phyloP scores from a whole-genome alignment of 495 filamentous ascomycete genomes.

The Penicillium lividum region DNA sequence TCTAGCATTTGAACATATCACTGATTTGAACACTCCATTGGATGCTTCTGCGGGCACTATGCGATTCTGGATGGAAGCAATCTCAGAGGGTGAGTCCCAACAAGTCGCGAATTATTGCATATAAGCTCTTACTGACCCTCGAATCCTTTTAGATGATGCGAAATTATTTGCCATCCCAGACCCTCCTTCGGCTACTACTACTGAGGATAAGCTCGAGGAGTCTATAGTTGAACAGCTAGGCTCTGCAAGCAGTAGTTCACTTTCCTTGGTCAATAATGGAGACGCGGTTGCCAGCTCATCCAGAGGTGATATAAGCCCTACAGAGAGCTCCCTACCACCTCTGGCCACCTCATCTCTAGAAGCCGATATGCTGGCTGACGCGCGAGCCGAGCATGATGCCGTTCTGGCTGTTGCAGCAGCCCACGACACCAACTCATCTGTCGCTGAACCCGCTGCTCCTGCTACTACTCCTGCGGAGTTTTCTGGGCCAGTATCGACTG shows the following conservation, averaged over 20 bases:
- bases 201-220: constrained; percentile 41
- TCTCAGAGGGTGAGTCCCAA: constrained; percentile 38
- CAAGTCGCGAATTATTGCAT: not conserved
- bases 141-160: constrained; percentile 32
- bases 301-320: constrained; percentile 6
- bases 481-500: not conserved
- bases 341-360: constrained; percentile 18
- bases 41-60: constrained; percentile 29
- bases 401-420: constrained; percentile 29
- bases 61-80: constrained; percentile 47
- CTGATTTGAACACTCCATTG: constrained; percentile 36
- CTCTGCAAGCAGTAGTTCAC: constrained; percentile 26
- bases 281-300: constrained; percentile 41
- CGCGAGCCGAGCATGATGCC: constrained; percentile 23
- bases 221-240: constrained; percentile 29
- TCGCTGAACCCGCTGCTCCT: not conserved
- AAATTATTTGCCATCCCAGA: constrained; percentile 48
- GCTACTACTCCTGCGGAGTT: not conserved
- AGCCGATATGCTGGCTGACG: constrained; percentile 10
- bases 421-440: constrained; percentile 13
- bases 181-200: constrained; percentile 25
- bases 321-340: constrained; percentile 3
- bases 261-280: constrained; percentile 19
- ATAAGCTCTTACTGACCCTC: constrained; percentile 4
- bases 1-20: constrained; percentile 38